Percentiles rank a stretch among this genome's conserved stretches.
Conservation (phyloP, 345 rosid species). For the Trapa bicornis region DNA sequence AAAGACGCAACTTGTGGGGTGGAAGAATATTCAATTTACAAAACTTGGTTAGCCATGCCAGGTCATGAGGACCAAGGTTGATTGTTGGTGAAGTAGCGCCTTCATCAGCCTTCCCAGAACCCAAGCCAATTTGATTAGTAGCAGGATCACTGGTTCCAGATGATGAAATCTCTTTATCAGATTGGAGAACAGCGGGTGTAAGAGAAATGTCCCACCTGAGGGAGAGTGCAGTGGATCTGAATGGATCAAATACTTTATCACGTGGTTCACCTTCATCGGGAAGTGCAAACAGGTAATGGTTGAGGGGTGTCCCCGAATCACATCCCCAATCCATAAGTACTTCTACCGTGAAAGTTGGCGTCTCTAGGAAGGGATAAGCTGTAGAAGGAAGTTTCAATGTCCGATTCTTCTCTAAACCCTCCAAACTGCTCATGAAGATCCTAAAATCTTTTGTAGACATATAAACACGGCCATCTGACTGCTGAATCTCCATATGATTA, state of each 20-base stretch:
- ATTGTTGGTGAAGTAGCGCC: conserved; percentile 39
- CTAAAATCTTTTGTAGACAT: conserved; percentile 70
- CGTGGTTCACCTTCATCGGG: conserved; percentile 76
- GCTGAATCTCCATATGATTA: conserved; percentile 70
- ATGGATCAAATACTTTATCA: conserved; percentile 77
- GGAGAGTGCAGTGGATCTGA: conserved; percentile 91
- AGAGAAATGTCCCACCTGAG: conserved; percentile 82
- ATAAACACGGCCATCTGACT: conserved; percentile 81
- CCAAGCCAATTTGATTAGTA: conserved; percentile 20
- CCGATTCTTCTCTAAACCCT: conserved; percentile 57
- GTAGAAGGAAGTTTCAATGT: conserved; percentile 48
- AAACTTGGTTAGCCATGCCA: conserved; percentile 80
- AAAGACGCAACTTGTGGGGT: conserved; percentile 82
- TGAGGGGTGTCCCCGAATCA: conserved; percentile 72
- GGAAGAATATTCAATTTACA: conserved; percentile 79
- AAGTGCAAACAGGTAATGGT: conserved; percentile 86
- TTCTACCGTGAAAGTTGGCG: conserved; percentile 68
- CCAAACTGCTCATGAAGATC: conserved; percentile 71
- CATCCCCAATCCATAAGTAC: conserved; percentile 93
- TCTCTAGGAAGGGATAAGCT: conserved; percentile 56
- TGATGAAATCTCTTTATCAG: conserved; percentile 30
- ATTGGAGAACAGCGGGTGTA: conserved; percentile 32
- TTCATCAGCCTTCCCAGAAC: conserved; percentile 36
- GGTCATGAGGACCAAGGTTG: conserved; percentile 89
- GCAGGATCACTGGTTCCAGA: conserved; percentile 24